phyloP scores from a whole-genome alignment of 768 basidiomycete genomes.

The Lentinula raphanica region DNA sequence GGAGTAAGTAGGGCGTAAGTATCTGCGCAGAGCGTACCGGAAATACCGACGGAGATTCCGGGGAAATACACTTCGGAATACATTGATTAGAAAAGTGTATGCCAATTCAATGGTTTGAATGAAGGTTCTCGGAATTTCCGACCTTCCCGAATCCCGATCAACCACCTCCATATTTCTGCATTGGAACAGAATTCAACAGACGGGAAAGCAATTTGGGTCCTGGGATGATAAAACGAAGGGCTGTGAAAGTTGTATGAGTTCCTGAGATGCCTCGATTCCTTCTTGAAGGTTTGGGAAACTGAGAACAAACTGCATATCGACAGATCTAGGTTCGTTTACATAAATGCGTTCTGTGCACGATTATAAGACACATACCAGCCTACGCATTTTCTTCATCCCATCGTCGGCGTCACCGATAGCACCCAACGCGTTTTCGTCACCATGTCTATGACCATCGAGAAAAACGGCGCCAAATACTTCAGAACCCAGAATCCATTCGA shows the following conservation, averaged over 20 bases:
- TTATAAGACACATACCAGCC: neutral
- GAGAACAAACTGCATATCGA: neutral
- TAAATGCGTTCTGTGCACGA: neutral
- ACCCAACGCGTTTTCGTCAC: neutral
- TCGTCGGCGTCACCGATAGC: neutral
- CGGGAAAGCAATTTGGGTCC: neutral
- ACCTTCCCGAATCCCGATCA: too few relatives aligned
- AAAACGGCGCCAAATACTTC: slow-evolving; percentile 10
- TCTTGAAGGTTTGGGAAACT: neutral
- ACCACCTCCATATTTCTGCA: too few relatives aligned
- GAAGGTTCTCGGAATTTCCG: neutral
- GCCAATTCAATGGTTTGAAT: neutral
- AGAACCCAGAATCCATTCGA: slow-evolving; percentile 47
- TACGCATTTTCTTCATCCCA: neutral
- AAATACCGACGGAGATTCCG: neutral
- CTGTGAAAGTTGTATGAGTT: neutral
- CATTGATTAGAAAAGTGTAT: neutral
- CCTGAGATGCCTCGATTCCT: neutral
- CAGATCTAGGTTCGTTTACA: neutral
- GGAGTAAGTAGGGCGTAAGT: neutral
- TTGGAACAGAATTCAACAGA: too few relatives aligned
- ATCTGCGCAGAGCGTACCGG: too few relatives aligned
- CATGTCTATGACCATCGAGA: neutral
- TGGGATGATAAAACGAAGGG: neutral
- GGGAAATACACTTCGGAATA: neutral